phyloP scores from a whole-genome alignment of 345 rosid species.

The Gossypium arboreum region DNA sequence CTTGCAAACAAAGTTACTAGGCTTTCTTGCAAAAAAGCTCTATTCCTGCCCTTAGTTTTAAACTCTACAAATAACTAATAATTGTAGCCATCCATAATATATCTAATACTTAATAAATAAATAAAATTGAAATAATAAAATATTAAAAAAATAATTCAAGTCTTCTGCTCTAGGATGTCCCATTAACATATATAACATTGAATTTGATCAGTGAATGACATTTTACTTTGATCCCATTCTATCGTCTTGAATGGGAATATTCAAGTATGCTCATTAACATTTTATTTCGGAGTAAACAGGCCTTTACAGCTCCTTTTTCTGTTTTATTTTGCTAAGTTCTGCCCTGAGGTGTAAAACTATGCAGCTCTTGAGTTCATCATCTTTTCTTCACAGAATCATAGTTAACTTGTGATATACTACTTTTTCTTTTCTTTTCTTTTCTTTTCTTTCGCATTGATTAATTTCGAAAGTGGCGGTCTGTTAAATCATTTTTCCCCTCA shows the following conservation, averaged over 20 bases:
- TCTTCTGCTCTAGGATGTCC: not conserved
- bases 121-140: too few species aligned
- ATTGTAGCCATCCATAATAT: too few species aligned
- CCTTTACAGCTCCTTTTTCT: not conserved
- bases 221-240: constrained; percentile 1
- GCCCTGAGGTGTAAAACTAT: not conserved
- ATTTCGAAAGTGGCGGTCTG: not conserved
- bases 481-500: not conserved
- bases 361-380: not conserved
- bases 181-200: not conserved
- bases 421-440: not conserved
- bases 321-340: not conserved
- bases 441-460: not conserved
- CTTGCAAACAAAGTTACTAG: too few species aligned
- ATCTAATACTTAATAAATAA: too few species aligned
- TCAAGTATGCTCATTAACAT: not conserved
- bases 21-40: too few species aligned
- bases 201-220: not conserved
- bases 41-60: too few species aligned
- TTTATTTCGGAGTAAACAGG: not conserved
- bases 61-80: too few species aligned
- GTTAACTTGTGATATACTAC: not conserved
- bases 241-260: not conserved
- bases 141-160: not conserved
- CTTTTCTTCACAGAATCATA: not conserved